Evolutionary conservation across 2,329 filamentous ascomycete genomes (phyloP).

Genomic region (Neonectria sp.): DNA sequence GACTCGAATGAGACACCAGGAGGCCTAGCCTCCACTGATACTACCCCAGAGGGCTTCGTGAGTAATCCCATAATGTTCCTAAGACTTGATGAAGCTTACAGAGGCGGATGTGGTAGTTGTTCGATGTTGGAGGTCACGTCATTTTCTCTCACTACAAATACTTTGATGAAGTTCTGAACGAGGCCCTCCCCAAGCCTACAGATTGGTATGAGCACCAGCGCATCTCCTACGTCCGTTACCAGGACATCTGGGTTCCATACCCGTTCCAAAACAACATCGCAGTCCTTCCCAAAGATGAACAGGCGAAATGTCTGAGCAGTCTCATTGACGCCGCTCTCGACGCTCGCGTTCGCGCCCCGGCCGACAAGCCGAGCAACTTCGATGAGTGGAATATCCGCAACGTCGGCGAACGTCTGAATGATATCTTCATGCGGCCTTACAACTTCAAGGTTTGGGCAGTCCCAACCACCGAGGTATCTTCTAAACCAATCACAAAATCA

Average conservation of each 20-base stretch:
- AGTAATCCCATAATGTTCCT: conserved; percentile 59
- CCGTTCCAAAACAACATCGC: conserved; percentile 99
- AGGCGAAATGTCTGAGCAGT: conserved; percentile 93
- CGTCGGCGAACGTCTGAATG: conserved; percentile 89
- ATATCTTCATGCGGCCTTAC: conserved; percentile 99
- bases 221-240: conserved; percentile 98
- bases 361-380: conserved; percentile 89
- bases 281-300: conserved; percentile 96
- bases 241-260: conserved; percentile 96
- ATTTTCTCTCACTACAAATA: conserved; percentile 99
- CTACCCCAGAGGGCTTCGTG: conserved; percentile 97
- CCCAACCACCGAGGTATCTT: conserved; percentile 88
- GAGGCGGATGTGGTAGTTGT: conserved; percentile 74
- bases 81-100: conserved; percentile 30
- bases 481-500: no score
- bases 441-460: conserved; percentile 99
- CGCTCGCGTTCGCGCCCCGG: conserved; percentile 83
- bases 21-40: conserved; percentile 95
- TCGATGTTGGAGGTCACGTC: conserved; percentile 98
- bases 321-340: conserved; percentile 95
- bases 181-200: conserved; percentile 91
- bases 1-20: conserved; percentile 93
- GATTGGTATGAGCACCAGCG: conserved; percentile 99
- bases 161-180: conserved; percentile 98
- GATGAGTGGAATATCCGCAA: conserved; percentile 98